These are phyloP conservation scores for Phaeodactylum tricornutum DNA, from an alignment of 108 stramenopile genomes.

Conservation along the genomic window DNA sequence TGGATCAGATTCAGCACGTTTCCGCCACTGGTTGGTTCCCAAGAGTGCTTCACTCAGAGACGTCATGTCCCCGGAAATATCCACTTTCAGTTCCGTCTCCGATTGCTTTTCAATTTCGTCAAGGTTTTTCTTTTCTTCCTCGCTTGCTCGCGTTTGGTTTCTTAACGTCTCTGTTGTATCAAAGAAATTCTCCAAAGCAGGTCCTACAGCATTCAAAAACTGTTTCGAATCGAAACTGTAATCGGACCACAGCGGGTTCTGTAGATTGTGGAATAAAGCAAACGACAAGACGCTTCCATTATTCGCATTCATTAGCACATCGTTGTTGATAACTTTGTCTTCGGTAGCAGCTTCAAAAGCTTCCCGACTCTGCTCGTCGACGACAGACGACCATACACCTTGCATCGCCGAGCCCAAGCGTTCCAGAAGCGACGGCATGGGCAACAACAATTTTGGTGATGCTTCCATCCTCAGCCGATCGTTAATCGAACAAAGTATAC, in stretches of 20 bases:
- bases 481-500: too few species aligned
- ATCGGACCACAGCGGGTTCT: constrained; percentile 43
- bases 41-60: too few species aligned
- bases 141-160: too few species aligned
- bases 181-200: constrained; percentile 68
- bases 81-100: too few species aligned
- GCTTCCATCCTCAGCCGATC: too few species aligned
- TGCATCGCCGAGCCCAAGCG: not conserved
- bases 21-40: constrained; percentile 20
- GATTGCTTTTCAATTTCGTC: too few species aligned
- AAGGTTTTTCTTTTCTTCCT: too few species aligned
- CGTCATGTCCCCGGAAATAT: too few species aligned
- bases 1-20: constrained; percentile 27
- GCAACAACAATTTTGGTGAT: constrained; percentile 3
- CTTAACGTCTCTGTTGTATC: constrained; percentile 9
- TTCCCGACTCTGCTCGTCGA: not conserved
- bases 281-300: constrained; percentile 46
- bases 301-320: constrained; percentile 45
- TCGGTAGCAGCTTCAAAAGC: constrained; percentile 11
- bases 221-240: constrained; percentile 42
- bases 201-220: constrained; percentile 55
- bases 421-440: not conserved
- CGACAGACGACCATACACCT: not conserved
- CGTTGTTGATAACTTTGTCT: constrained; percentile 45
- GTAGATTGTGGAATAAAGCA: constrained; percentile 54